Conservation (phyloP, 176 grass and related monocot genomes). For the Carex kokanica region DNA sequence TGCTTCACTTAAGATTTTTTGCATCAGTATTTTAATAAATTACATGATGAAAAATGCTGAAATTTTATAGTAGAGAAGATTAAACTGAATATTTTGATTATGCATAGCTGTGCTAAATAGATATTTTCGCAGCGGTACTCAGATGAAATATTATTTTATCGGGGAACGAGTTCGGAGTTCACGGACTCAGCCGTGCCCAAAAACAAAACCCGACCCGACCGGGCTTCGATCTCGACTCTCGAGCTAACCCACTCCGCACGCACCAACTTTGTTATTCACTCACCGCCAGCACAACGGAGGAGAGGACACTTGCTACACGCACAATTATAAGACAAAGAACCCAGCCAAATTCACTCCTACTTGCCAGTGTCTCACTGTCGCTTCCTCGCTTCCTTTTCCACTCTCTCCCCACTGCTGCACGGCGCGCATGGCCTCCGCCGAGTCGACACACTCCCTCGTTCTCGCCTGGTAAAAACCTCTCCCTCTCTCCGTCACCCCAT, state of each 20-base stretch:
- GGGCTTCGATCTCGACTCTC: too few species aligned
- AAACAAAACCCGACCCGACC: too few species aligned
- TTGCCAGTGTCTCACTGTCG: neutral
- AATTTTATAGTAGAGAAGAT: too few species aligned
- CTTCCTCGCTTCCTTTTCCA: neutral
- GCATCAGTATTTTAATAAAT: too few species aligned
- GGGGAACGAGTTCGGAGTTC: too few species aligned
- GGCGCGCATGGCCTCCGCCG: neutral
- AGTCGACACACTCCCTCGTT: constrained; percentile 18
- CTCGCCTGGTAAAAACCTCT: constrained; percentile 52
- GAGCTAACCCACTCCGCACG: neutral
- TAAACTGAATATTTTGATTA: too few species aligned
- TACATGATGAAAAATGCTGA: too few species aligned
- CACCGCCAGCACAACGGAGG: neutral
- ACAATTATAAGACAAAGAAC: neutral
- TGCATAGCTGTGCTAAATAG: too few species aligned
- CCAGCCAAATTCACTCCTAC: neutral
- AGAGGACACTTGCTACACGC: neutral
- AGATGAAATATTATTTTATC: too few species aligned
- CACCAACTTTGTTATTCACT: neutral
- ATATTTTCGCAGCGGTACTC: too few species aligned
- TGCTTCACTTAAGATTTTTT: too few species aligned
- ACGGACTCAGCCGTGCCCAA: too few species aligned
- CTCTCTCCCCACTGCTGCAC: neutral
- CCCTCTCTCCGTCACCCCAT: neutral